phyloP scores from a whole-genome alignment of 805 yeast genomes.

The Ogataea methylovora region DNA sequence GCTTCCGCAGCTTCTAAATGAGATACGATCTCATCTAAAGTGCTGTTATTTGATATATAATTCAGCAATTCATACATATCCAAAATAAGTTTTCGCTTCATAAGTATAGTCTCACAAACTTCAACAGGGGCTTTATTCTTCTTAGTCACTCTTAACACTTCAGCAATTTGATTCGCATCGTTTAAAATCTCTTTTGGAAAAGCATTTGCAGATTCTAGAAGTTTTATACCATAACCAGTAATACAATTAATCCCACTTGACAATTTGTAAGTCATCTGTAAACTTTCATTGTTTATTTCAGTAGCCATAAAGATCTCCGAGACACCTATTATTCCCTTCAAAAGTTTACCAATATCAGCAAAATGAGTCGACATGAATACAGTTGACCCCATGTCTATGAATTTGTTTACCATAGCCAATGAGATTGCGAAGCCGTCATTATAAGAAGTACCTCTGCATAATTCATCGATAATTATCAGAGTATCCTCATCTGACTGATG shows the following conservation, averaged over 20 bases:
- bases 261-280: constrained; percentile 26
- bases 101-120: neutral
- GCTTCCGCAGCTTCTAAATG: neutral
- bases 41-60: neutral
- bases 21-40: neutral
- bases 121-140: neutral
- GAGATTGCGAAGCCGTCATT: constrained; percentile 49
- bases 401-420: constrained; percentile 32
- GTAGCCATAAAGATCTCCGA: constrained; percentile 30
- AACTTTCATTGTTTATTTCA: constrained; percentile 5
- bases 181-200: constrained; percentile 18
- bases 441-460: constrained; percentile 45
- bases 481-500: constrained; percentile 21
- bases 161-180: constrained; percentile 21
- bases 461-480: constrained; percentile 44
- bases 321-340: constrained; percentile 28
- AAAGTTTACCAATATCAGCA: constrained; percentile 28
- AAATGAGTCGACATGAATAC: constrained; percentile 40
- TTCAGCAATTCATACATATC: constrained; percentile 11
- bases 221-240: constrained; percentile 22
- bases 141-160: constrained; percentile 4
- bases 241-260: constrained; percentile 14
- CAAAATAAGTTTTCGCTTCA: constrained; percentile 4
- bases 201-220: constrained; percentile 19
- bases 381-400: constrained; percentile 20